Evolutionary conservation across 148 eudicot species (phyloP), one percentile per base, ranked within the genome.

Genomic region (Pouteria glomerata): DNA sequence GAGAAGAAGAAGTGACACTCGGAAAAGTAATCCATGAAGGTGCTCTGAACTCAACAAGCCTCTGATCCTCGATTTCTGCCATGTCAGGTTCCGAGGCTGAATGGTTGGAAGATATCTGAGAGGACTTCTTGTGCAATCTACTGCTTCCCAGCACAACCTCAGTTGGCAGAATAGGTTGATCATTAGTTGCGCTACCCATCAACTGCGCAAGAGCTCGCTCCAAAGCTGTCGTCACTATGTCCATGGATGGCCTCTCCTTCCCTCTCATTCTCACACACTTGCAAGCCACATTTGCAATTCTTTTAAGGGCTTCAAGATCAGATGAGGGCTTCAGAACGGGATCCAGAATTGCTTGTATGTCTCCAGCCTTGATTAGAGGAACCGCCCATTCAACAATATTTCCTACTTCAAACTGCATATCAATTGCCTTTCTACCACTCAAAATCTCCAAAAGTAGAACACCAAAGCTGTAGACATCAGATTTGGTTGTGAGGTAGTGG

Each of bases 1-100:
- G 98, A n/a, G n/a, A n/a, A 0, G 98, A 93, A 15, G 98, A 93
- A 10, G 97, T 84, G 1, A 93, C 95, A 53, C 98, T 93, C 0
- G 98, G 98, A 44, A 93, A 93, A 0, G 98, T 93, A 26, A 93
- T 93, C 98, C 98, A 93, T 0, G 98, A 93, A 0, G 97, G 98
- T 15, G 98, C 98, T 72, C 98, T 80, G 31, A 90, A 89, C 83
- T 93, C n/a, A n/a, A n/a, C 98, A 18, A 81, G 63, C 60, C 94
- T 79, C 24, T 84, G 94, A 78, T 93, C 96, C 71, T 88, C 94
- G 12, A 76, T 67, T 34, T 92, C 90, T 3, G 79, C 90, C 4
- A 74, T 79, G 60, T 93, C 98, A 3, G 86, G 81, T 73, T 88
- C 96, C n/a, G 84, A 81, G 30, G 63, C 72, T 2, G 98, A 93